These are phyloP conservation scores for Tolypocladium inflatum DNA, from an alignment of 2,329 filamentous ascomycete genomes.

Conservation along the genomic window DNA sequence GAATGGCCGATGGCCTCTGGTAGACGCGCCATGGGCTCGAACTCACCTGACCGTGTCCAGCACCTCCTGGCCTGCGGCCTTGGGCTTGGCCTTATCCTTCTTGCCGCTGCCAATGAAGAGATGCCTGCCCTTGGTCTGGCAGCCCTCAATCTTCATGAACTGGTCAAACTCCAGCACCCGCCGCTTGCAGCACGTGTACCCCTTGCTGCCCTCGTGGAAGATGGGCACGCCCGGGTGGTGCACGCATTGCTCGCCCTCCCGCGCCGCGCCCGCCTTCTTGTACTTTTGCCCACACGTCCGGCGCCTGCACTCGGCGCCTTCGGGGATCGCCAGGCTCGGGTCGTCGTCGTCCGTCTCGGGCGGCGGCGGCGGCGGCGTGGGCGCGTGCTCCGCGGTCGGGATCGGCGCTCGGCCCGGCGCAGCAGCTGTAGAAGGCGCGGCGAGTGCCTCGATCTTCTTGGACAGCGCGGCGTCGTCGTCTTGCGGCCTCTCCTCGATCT, in stretches of 20 bases:
- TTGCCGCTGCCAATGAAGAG: conserved; percentile 73
- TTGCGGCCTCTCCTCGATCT: conserved; percentile 48
- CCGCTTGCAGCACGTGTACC: conserved; percentile 93
- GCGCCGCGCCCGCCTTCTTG: conserved; percentile 39
- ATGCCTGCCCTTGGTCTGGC: conserved; percentile 71
- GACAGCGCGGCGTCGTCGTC: conserved; percentile 31
- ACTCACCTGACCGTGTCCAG: conserved; percentile 66
- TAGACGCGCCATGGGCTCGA: not conserved
- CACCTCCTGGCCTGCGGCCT: conserved; percentile 55
- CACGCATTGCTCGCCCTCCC: conserved; percentile 68
- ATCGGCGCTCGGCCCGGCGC: conserved; percentile 29
- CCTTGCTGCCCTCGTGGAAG: conserved; percentile 97
- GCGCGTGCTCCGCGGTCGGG: conserved; percentile 34
- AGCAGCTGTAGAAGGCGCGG: conserved; percentile 15
- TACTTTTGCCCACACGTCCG: conserved; percentile 64
- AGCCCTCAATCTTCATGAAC: conserved; percentile 93
- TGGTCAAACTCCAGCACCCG: conserved; percentile 94
- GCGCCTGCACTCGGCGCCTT: conserved; percentile 68
- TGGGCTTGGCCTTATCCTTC: conserved; percentile 40
- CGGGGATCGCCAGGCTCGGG: conserved; percentile 59
- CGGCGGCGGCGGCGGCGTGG: conserved; percentile 47
- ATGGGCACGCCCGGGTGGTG: conserved; percentile 86
- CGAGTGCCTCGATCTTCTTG: conserved; percentile 44
- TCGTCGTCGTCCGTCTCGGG: conserved; percentile 87
- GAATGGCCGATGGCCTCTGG: not conserved